phyloP scores from a whole-genome alignment of 805 yeast genomes.

The Hanseniaspora lachancei region DNA sequence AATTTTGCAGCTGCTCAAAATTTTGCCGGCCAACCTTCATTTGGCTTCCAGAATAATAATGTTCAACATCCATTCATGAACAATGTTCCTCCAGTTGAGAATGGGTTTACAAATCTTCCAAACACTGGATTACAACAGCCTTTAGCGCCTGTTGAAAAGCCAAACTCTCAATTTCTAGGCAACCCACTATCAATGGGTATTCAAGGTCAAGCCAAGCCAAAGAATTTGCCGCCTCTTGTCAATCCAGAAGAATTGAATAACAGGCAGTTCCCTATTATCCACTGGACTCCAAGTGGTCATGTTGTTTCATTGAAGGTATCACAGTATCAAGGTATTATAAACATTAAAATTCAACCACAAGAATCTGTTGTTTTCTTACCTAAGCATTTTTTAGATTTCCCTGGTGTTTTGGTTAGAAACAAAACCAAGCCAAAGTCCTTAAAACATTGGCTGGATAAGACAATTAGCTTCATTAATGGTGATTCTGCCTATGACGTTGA shows the following conservation, averaged over 20 bases:
- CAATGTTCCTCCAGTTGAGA: background rate
- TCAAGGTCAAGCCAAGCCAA: background rate
- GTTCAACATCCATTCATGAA: background rate
- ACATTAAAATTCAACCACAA: background rate
- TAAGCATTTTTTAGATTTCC: slow-evolving; percentile 25
- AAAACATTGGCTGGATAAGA: slow-evolving; percentile 50
- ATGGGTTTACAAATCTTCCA: background rate
- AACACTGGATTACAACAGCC: background rate
- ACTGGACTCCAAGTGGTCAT: slow-evolving; percentile 43
- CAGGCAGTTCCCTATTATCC: slow-evolving; percentile 65
- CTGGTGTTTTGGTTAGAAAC: slow-evolving; percentile 39
- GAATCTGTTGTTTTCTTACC: slow-evolving; percentile 1
- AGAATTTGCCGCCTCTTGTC: background rate
- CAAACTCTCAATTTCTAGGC: background rate
- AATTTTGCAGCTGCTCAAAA: background rate
- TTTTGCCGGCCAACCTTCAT: background rate
- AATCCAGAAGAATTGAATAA: slow-evolving; percentile 5
- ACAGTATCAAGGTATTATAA: background rate
- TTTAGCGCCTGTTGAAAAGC: background rate
- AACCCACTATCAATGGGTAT: background rate
- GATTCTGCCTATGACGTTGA: slow-evolving; percentile 16
- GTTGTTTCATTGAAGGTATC: slow-evolving; percentile 36
- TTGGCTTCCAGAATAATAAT: background rate
- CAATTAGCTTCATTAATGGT: slow-evolving; percentile 19
- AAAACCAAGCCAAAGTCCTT: slow-evolving; percentile 55